These are phyloP conservation scores for Pythium brassicae DNA, from an alignment of 352 stramenopile species.

Conservation along the genomic window DNA sequence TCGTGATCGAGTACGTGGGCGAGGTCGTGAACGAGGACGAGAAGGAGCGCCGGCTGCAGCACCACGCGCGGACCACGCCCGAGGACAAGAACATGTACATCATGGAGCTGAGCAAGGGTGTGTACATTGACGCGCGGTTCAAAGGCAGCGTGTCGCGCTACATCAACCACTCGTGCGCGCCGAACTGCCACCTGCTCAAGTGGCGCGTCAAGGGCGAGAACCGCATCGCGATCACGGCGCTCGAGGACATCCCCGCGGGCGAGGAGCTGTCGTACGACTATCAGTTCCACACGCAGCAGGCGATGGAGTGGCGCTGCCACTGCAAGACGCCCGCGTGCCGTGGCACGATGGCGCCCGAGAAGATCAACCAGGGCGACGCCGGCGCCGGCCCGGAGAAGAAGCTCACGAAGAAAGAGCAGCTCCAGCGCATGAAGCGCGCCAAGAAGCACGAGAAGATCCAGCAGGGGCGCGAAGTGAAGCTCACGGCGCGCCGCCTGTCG, in stretches of 20 bases:
- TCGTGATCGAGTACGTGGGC: constrained; percentile 94
- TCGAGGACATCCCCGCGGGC: constrained; percentile 84
- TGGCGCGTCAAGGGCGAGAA: constrained; percentile 93
- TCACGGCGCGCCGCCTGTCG: constrained; percentile 52
- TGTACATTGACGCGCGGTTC: constrained; percentile 94
- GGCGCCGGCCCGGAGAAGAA: constrained; percentile 41
- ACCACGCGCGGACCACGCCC: constrained; percentile 83
- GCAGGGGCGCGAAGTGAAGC: constrained; percentile 62
- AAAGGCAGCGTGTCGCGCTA: constrained; percentile 94
- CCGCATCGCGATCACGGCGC: constrained; percentile 90
- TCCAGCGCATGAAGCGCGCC: constrained; percentile 63
- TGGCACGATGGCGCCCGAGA: constrained; percentile 83
- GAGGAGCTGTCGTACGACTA: constrained; percentile 95
- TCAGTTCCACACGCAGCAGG: constrained; percentile 88
- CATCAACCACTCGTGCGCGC: constrained; percentile 97
- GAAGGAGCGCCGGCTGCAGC: constrained; percentile 83
- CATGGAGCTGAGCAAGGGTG: constrained; percentile 90
- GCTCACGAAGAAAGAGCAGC: constrained; percentile 76
- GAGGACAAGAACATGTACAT: constrained; percentile 97
- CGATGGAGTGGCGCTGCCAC: constrained; percentile 85
- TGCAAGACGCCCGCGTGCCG: constrained; percentile 78
- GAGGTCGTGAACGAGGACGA: constrained; percentile 93
- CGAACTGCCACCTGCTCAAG: constrained; percentile 93
- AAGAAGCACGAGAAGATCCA: constrained; percentile 63
- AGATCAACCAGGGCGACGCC: constrained; percentile 44